Evolutionary conservation across 768 basidiomycete genomes (phyloP), one percentile per base, ranked within the genome.

Genomic region (Vararia minispora): DNA sequence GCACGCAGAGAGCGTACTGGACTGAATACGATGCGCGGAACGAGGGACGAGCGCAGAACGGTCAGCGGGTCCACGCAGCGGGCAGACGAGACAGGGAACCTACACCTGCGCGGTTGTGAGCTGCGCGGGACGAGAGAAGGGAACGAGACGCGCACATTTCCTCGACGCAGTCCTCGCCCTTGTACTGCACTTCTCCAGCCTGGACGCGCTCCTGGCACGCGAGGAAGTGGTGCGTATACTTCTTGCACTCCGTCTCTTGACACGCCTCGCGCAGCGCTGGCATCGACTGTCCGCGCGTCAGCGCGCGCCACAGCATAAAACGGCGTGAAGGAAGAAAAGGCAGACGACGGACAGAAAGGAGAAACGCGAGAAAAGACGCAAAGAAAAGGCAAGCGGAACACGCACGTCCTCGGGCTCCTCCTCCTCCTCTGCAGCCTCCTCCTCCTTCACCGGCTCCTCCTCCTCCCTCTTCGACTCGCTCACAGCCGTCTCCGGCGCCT

Each of bases 121-220:
- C 22, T 18, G 18, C 14, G 18, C 12, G 12, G 14, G 20, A 22
- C 18, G 24, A n/a, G 10, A 8, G 18, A 14, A 31, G 3, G 25
- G 33, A 29, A 44, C 17, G n/a, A 5, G 26, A 39, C n/a, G 72
- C 80, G 58, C 50, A 85, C 83, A 89, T 58, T 69, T 89, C 88
- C 62, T 90, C 86, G 26, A 91, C 82, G 54, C 89, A 94, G 56
- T 92, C 89, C 67, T 94, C 91, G 46, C 77, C 77, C 57, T 86
- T 79, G 73, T 72, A 88, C 27, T 88, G 90, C n/a, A n/a, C n/a
- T 52, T 90, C 55, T 20, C 90, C 91, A 22, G 66, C 68, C 42
- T 75, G 61, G 33, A 95, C 79, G 63, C 88, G 91, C 60, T 91
- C 84, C 56, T 85, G 73, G 60, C 91, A 94, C 54, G 91, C 85